Base-by-base conservation (phyloP, 2,329 filamentous ascomycete species). In the Botrytis aclada region DNA sequence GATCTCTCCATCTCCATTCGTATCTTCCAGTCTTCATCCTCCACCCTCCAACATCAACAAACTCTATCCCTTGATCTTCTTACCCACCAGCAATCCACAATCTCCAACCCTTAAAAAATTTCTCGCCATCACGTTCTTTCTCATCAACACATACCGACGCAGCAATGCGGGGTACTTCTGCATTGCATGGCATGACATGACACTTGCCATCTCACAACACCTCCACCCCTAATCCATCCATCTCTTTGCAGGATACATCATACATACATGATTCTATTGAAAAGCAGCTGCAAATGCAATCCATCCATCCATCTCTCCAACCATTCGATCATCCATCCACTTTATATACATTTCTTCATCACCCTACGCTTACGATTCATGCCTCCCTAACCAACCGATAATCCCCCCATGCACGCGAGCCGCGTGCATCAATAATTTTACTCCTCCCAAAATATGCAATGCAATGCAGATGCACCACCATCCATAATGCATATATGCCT, bases 121-220 rank as follows among this genome's bases (percentile, higher is more conserved):
- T 63, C 61, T 63, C 37, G 18, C 18, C 37, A 63, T 63, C 61
- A 63, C 61, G 61, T 39, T 41, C 61, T 39, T 41, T 63, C 61
- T 6, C 37, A 41, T 54, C 47, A 62, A 62, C 39, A 63, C 61
- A 63, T 43, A 41, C n/a, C 61, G 61, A 63, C 61, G 37, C 61
- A 63, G 37, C 8, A 63, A 63, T 63, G 61, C 61, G 61, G 61
- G 61, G 61, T 63, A 63, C 61, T 41, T 43, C 2, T 62, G 34
- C 60, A 62, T 41, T 63, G 61, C 61, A 56, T 56, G 14, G 4
- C 51, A 56, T 56, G 51, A 56, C 51, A 56, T 56, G 51, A 29
- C 51, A 56, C 51, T 56, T 63, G 61, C 61, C 37, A 41, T 41
- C 61, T 63, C 61, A 63, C 25, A 43, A 63, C 25, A 39, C 37